Percentiles rank a stretch among this genome's conserved stretches.
These are phyloP conservation scores for Botryosphaeria dothidea DNA, from an alignment of 2,329 filamentous ascomycete species.

Conservation along the genomic window DNA sequence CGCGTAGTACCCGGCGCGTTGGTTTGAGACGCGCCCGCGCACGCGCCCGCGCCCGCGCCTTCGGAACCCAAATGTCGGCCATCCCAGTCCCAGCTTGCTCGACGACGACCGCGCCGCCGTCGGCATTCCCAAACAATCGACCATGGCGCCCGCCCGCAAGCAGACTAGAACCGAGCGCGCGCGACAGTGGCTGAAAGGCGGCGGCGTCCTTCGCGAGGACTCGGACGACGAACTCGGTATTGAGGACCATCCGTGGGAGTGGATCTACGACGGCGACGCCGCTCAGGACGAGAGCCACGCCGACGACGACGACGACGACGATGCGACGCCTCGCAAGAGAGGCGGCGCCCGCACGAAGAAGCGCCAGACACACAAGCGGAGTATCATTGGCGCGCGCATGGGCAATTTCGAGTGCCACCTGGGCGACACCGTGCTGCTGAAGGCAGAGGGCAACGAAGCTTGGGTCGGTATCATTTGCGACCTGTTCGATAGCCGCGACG, in stretches of 20 bases:
- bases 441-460: slow-evolving; percentile 84
- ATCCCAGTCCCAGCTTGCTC: neutral
- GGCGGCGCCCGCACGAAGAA: slow-evolving; percentile 24
- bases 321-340: slow-evolving; percentile 35
- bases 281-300: slow-evolving; percentile 50
- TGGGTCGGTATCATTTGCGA: slow-evolving; percentile 91
- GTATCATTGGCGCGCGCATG: slow-evolving; percentile 79
- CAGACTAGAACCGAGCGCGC: slow-evolving; percentile 48
- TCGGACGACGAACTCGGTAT: slow-evolving; percentile 79
- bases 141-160: slow-evolving; percentile 36
- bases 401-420: slow-evolving; percentile 77
- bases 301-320: slow-evolving; percentile 35
- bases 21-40: too few species aligned
- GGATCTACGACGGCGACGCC: slow-evolving; percentile 58
- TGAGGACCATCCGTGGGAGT: slow-evolving; percentile 54
- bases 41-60: neutral
- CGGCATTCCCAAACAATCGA: neutral
- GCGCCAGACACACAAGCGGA: slow-evolving; percentile 32
- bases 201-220: slow-evolving; percentile 71
- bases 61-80: neutral
- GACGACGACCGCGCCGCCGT: neutral
- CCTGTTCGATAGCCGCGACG: slow-evolving; percentile 73
- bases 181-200: slow-evolving; percentile 54
- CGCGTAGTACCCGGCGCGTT: neutral
- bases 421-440: slow-evolving; percentile 83